Conservation (phyloP, 2,329 filamentous ascomycete genomes). For the Exophiala spinifera region DNA sequence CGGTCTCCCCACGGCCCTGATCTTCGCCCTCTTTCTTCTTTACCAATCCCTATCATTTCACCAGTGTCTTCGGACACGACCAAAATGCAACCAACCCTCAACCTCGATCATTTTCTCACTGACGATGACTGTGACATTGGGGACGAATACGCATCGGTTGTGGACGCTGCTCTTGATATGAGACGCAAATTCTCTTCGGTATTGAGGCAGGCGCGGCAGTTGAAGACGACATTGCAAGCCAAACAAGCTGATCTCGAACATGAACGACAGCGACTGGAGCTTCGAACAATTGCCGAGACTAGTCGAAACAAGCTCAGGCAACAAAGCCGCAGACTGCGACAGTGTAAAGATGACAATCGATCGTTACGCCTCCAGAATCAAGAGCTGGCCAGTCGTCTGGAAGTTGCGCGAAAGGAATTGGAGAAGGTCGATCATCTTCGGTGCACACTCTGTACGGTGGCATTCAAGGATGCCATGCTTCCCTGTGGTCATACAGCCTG, state of each 20-base stretch:
- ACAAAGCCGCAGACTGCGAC: not conserved
- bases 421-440: constrained; percentile 1
- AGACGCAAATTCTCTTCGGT: not conserved
- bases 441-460: not conserved
- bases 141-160: not conserved
- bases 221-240: constrained; percentile 1
- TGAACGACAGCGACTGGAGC: not conserved
- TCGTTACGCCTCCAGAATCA: not conserved
- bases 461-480: not conserved
- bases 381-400: not conserved
- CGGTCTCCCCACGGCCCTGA: no score
- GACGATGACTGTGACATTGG: not conserved
- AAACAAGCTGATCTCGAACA: constrained; percentile 1
- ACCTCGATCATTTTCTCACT: not conserved
- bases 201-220: constrained; percentile 1
- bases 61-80: not conserved
- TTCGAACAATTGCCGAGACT: not conserved
- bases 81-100: not conserved
- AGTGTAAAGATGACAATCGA: not conserved
- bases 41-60: no score
- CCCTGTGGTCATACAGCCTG: not conserved
- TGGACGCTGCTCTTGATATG: constrained; percentile 1
- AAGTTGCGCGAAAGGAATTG: constrained; percentile 1
- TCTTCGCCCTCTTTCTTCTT: no score
- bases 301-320: not conserved